Evolutionary conservation across 2,329 filamentous ascomycete species (phyloP).

Genomic region (Ophiostoma sp.): DNA sequence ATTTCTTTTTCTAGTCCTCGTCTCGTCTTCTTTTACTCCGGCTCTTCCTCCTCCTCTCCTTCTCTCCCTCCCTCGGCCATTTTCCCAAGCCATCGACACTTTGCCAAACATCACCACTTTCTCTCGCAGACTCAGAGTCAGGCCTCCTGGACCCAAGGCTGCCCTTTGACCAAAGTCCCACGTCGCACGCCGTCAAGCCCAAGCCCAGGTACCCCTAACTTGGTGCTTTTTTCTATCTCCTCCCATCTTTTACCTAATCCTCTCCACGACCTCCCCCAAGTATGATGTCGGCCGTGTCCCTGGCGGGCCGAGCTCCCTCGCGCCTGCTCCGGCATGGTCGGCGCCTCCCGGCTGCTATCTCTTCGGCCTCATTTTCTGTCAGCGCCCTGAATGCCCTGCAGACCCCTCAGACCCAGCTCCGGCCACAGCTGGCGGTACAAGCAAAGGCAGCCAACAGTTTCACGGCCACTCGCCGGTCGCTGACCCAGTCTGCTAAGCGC

Average conservation of each 20-base stretch:
- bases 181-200: neutral
- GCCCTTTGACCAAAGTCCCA: neutral
- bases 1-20: constrained; percentile 11
- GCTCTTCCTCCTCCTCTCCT: neutral
- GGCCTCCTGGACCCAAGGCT: neutral
- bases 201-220: neutral
- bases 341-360: constrained; percentile 44
- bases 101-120: neutral
- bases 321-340: constrained; percentile 50
- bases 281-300: constrained; percentile 34
- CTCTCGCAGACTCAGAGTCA: constrained; percentile 7
- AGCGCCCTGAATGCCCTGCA: constrained; percentile 19
- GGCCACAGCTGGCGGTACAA: constrained; percentile 30
- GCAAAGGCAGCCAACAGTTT: constrained; percentile 18
- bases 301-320: constrained; percentile 54
- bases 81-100: neutral
- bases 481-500: constrained; percentile 47
- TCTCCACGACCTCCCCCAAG: constrained; percentile 18
- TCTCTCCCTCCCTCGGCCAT: neutral
- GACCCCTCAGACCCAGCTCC: constrained; percentile 34
- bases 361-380: constrained; percentile 32
- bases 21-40: constrained; percentile 1
- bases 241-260: constrained; percentile 16
- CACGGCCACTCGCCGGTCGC: constrained; percentile 31
- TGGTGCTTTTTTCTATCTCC: constrained; percentile 10